phyloP scores from a whole-genome alignment of 768 basidiomycete genomes.

The Dacryopinax spathularia region DNA sequence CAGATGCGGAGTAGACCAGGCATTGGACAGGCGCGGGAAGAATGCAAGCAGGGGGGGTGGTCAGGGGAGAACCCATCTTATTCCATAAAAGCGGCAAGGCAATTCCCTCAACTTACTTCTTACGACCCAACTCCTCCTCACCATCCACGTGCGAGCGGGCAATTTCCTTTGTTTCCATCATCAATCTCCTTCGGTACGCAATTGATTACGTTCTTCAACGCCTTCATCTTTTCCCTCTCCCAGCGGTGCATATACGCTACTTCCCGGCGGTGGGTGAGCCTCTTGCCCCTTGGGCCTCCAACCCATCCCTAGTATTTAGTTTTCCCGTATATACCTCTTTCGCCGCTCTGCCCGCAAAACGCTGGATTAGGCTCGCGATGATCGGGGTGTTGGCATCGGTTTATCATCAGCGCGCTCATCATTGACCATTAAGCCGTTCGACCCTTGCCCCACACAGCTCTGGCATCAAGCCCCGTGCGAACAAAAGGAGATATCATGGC shows the following conservation, averaged over 20 bases:
- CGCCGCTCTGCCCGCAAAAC: no score
- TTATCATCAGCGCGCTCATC: neutral
- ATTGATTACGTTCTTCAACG: neutral
- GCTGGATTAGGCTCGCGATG: no score
- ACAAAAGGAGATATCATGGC: no score
- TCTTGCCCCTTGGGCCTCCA: neutral
- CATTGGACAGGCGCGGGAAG: neutral
- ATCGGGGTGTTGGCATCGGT: no score
- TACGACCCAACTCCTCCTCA: neutral
- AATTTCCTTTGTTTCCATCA: neutral
- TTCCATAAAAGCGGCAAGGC: constrained; percentile 1
- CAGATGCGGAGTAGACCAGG: neutral
- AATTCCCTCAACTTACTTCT: neutral
- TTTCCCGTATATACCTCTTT: neutral
- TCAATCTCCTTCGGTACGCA: neutral
- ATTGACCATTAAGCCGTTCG: no score
- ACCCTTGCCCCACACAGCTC: no score
- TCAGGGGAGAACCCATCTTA: neutral
- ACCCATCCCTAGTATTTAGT: neutral
- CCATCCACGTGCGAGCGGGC: neutral
- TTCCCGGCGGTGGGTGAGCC: neutral
- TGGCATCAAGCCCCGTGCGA: no score
- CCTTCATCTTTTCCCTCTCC: neutral
- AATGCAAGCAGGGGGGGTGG: neutral
- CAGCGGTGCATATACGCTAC: neutral